These are phyloP conservation scores for Fusarium hainanense DNA, from an alignment of 2,329 filamentous ascomycete genomes.

Conservation along the genomic window DNA sequence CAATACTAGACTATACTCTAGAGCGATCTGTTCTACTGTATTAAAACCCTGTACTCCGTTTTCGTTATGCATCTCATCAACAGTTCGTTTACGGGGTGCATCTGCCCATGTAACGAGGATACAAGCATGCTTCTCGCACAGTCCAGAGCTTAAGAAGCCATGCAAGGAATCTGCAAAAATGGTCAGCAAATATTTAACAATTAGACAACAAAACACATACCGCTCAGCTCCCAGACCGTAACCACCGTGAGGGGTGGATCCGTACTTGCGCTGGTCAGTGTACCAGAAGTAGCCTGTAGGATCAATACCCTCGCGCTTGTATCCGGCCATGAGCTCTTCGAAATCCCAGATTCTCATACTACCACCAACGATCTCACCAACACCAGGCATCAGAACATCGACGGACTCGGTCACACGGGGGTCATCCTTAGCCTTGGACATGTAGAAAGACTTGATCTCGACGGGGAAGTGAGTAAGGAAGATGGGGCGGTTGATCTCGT, in stretches of 20 bases:
- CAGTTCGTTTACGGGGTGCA: constrained; percentile 72
- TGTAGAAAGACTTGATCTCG: constrained; percentile 99
- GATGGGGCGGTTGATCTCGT: constrained; percentile 94
- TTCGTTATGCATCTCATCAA: constrained; percentile 25
- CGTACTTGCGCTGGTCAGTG: constrained; percentile 94
- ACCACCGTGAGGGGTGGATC: constrained; percentile 89
- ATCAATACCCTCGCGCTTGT: constrained; percentile 86
- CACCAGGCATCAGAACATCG: constrained; percentile 87
- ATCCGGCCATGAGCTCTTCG: constrained; percentile 89
- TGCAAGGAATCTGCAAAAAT: constrained; percentile 60
- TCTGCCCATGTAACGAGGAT: constrained; percentile 82
- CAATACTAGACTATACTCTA: constrained; percentile 21
- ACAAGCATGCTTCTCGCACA: constrained; percentile 76
- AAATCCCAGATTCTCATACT: constrained; percentile 96
- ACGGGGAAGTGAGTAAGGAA: constrained; percentile 97
- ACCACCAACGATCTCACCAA: constrained; percentile 96
- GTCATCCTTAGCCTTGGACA: constrained; percentile 88
- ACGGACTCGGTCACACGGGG: constrained; percentile 90
- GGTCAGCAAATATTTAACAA: constrained; percentile 4
- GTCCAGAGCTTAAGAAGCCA: constrained; percentile 74
- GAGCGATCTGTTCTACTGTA: constrained; percentile 26
- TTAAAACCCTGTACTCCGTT: constrained; percentile 30
- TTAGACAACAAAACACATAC: neutral
- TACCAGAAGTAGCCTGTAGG: constrained; percentile 97
- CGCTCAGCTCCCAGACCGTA: constrained; percentile 94